Base-by-base conservation (phyloP, 108 stramenopile species). In the Pseudonitzschia delicatissima region DNA sequence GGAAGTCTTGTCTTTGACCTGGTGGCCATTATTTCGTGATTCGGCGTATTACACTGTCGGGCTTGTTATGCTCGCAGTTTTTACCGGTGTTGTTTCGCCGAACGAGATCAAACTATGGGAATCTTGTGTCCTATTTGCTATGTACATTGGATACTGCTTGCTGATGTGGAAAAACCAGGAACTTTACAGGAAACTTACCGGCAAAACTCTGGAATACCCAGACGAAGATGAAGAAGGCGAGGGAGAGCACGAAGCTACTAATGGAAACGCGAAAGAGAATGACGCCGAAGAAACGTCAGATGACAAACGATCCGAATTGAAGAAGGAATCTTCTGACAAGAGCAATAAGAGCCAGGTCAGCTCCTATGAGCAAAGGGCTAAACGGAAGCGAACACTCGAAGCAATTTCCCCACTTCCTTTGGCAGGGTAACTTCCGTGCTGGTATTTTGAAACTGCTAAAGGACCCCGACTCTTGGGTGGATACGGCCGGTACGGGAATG, bases 11-110 rank as follows among this genome's bases (percentile, higher is more conserved):
- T 52, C 39, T 0, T 73, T 94, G 57, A 90, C 90, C 4, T 90
- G 93, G 88, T 89, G 90, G 90, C 87, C 87, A 9, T 70, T 94
- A 42, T 79, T 87, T 52, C 80, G 93, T 31, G 93, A 94, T 64
- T 77, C 83, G 49, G 15, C 64, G 50, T 94, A 83, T 60, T 94
- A 94, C 64, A 66, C 77, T 3, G 26, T 81, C 31, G 79, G 82
- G 26, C 71, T 94, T 34, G 48, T 68, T 20, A 78, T 87, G 18
- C 66, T 94, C 37, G 65, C 63, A 9, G 42, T 82, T 20, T 86
- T 87, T 66, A 80, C 80, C 39, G 78, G 81, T 20, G 64, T 79
- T 20, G 53, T 61, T 23, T 48, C 76, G 5, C 45, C 74, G 28
- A 78, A 80, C 9, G 64, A 64, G 45, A 87, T 96, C 52, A 48